These are phyloP conservation scores for Eucalyptus curtisii DNA, from an alignment of 345 rosid genomes.

Conservation along the genomic window DNA sequence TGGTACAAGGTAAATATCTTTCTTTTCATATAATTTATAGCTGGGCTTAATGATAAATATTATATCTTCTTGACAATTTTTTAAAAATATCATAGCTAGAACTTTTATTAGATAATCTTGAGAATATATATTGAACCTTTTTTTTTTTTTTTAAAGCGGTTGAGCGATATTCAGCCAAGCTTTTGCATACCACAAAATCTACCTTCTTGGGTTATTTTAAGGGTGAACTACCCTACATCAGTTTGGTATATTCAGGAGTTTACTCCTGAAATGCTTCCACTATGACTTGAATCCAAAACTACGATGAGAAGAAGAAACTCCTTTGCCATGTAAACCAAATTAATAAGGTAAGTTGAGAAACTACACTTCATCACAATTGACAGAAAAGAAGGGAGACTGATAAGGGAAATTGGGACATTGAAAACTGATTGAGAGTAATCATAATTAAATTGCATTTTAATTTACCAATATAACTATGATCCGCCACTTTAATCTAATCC, in stretches of 20 bases:
- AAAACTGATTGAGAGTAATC: neutral
- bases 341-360: neutral
- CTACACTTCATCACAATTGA: neutral
- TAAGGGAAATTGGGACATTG: neutral
- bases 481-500: neutral
- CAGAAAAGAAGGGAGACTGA: neutral
- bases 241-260: fast-evolving
- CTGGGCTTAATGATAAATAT: neutral
- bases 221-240: fast-evolving
- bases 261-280: neutral
- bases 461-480: neutral
- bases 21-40: neutral
- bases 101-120: no score
- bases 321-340: neutral
- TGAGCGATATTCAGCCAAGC: neutral
- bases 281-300: neutral
- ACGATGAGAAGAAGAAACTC: neutral
- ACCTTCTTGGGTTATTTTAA: no score
- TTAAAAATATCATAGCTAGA: no score
- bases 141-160: neutral
- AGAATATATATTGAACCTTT: neutral
- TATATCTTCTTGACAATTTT: neutral
- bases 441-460: neutral
- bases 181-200: neutral
- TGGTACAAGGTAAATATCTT: neutral